A percentile compares a stretch with the other conserved stretches of the same genome.
These are phyloP conservation scores for Teratosphaeria gauchensis DNA, from an alignment of 2,329 filamentous ascomycete genomes.

Conservation along the genomic window DNA sequence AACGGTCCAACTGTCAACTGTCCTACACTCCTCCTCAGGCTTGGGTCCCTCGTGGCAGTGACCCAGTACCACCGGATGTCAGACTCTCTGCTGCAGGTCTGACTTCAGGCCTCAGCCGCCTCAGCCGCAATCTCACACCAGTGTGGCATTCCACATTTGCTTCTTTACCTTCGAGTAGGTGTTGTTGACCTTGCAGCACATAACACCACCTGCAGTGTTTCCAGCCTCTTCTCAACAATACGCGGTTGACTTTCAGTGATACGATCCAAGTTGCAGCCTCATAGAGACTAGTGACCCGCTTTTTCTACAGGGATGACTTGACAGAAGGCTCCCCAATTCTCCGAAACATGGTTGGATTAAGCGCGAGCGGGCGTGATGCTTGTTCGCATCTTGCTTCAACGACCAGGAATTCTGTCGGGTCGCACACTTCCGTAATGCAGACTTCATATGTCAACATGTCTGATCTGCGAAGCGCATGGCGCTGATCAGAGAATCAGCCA, in stretches of 20 bases:
- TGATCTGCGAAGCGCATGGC: no score
- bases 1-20: no score
- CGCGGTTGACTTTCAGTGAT: background rate
- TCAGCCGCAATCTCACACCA: background rate
- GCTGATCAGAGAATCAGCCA: no score
- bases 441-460: no score
- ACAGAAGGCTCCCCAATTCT: background rate
- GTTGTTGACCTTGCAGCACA: background rate
- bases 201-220: background rate
- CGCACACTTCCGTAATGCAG: background rate
- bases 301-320: background rate
- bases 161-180: background rate
- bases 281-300: background rate
- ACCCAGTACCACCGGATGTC: background rate
- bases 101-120: background rate
- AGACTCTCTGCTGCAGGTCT: background rate
- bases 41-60: background rate
- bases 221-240: background rate
- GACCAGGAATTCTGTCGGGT: background rate
- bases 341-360: background rate
- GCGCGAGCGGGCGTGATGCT: background rate
- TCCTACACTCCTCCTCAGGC: background rate
- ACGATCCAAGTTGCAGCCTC: background rate
- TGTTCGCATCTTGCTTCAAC: no score
- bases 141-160: background rate